Evolutionary conservation across 2,329 filamentous ascomycete genomes (phyloP), one percentile per base, ranked within the genome.

Genomic region (Piedraia hortae): DNA sequence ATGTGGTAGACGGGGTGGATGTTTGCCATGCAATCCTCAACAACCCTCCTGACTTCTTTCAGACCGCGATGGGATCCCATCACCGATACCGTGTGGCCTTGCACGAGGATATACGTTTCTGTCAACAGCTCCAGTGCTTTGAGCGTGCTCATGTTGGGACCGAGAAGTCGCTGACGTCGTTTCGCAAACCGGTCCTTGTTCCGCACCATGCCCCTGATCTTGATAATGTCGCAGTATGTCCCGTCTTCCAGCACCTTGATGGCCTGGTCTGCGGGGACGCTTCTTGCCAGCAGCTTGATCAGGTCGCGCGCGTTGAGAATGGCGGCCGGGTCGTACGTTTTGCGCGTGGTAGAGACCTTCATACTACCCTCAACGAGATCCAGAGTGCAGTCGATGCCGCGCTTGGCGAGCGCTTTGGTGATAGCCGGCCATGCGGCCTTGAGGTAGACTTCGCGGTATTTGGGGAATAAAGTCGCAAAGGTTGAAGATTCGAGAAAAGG

Each of bases 141-240:
- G 23, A 97, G 56, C 2, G 85, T 97, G 21, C 72, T 77, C 16
- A 82, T 85, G 32, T 75, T 73, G 9, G 82, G 80, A 0, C 85
- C 85, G 12, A 97, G 56, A 26, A 97, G 85, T 25, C 85, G 59
- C 49, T 97, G 85, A 21, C 85, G 62, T 25, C 85, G 59, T 55
- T 97, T 97, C 22, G 90, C 74, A 38, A 93, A 97, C 26, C 78
- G 65, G 33, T 93, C 80, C 47, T 91, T 91, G 48, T 82, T 91
- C 30, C 73, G 60, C 13, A 93, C 77, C 21, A 91, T 56, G 39
- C 65, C 82, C 29, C 78, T 61, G 35, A 91, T 88, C 54, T 91
- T 93, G 53, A 97, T 82, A 26, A 97, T 70, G 46, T 97, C 85
- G 53, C 74, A 80, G 6, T 80, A 80, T 21, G 82, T 59, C 12